Percentiles rank a stretch among this genome's conserved stretches.
Conservation (phyloP, 257 asterid genomes). For the Ocimum tenuiflorum region DNA sequence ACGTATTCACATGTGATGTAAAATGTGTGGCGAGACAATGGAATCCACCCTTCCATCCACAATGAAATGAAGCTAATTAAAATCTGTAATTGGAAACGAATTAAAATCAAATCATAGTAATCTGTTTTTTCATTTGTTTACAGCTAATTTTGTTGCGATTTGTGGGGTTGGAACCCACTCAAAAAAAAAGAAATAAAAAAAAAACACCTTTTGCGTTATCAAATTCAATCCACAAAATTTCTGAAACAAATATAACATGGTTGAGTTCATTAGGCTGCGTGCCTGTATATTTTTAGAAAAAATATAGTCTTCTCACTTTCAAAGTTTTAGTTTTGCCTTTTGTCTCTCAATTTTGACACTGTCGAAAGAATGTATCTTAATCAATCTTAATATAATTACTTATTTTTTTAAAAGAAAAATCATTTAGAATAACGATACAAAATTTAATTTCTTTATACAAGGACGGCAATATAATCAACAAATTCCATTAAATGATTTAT, state of each 20-base stretch:
- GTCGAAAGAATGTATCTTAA: too few relatives aligned
- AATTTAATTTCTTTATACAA: too few relatives aligned
- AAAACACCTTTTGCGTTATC: neutral
- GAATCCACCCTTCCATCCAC: constrained; percentile 1
- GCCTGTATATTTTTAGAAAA: neutral
- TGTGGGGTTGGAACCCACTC: constrained; percentile 21
- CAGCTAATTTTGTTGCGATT: constrained; percentile 4
- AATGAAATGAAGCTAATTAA: neutral
- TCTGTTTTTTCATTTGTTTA: neutral
- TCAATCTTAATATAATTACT: too few relatives aligned
- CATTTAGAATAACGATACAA: too few relatives aligned
- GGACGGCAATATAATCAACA: too few relatives aligned
- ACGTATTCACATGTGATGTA: too few relatives aligned
- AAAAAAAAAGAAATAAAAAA: too few relatives aligned
- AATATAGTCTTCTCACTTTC: neutral
- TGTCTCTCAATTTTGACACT: too few relatives aligned
- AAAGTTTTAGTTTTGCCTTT: neutral
- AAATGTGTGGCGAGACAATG: neutral
- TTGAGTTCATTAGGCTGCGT: constrained; percentile 1
- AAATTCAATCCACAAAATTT: constrained; percentile 3
- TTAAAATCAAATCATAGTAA: neutral
- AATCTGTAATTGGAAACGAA: too few relatives aligned
- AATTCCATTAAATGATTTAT: too few relatives aligned
- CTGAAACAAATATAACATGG: neutral
- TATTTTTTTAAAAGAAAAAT: too few relatives aligned